phyloP scores from a whole-genome alignment of 2,329 filamentous ascomycete genomes.

The Pseudopyricularia javanii region DNA sequence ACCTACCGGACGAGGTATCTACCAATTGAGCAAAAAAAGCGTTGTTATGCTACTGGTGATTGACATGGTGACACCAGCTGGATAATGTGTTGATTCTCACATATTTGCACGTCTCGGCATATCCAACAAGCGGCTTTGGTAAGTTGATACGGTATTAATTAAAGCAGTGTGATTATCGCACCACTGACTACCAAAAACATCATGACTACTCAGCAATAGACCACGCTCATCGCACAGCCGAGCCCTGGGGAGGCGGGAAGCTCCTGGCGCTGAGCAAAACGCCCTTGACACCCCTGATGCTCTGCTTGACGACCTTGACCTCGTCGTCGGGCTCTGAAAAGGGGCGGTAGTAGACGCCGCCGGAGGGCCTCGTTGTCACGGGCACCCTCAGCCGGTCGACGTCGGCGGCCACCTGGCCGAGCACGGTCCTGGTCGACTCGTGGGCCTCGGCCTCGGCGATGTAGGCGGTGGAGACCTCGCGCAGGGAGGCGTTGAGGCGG shows the following conservation, averaged over 20 bases:
- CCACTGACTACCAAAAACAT: too few relatives aligned
- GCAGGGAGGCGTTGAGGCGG: constrained; percentile 27
- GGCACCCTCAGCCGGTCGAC: constrained; percentile 38
- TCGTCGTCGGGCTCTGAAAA: constrained; percentile 49
- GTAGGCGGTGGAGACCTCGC: constrained; percentile 28
- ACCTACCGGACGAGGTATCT: too few relatives aligned
- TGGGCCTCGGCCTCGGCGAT: constrained; percentile 31
- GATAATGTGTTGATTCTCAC: too few relatives aligned
- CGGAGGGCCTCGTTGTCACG: constrained; percentile 29
- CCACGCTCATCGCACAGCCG: neutral
- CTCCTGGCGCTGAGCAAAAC: constrained; percentile 62
- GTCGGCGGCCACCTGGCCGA: constrained; percentile 52
- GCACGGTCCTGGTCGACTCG: constrained; percentile 36
- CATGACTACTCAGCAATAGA: too few relatives aligned
- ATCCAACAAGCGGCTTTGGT: too few relatives aligned
- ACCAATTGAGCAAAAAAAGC: too few relatives aligned
- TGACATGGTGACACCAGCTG: too few relatives aligned
- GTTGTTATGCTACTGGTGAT: too few relatives aligned
- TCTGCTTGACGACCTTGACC: constrained; percentile 59
- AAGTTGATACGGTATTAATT: too few relatives aligned
- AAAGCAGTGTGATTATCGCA: too few relatives aligned
- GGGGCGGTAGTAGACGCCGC: constrained; percentile 23
- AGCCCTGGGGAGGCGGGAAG: constrained; percentile 38
- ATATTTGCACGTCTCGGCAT: too few relatives aligned
- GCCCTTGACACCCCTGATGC: constrained; percentile 70